Base-by-base conservation (phyloP, 345 rosid species). In the Arabis hirsuta region DNA sequence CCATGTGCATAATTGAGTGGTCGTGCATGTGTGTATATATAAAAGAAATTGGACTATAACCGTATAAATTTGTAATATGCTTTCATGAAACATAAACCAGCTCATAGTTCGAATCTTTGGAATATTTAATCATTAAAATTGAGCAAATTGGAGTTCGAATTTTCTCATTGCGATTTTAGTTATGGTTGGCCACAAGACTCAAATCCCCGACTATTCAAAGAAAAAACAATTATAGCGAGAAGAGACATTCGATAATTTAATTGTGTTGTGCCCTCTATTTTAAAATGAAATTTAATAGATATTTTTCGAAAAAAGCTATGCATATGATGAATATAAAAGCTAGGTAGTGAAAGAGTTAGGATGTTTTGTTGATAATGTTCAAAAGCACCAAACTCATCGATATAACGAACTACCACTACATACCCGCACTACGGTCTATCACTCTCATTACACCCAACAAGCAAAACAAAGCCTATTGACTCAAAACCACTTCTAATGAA, bases 341-440 rank as follows among this genome's bases (percentile, higher is more conserved):
- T 66, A 74, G 62, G 55, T 58, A 66, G 73, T 13, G 26, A 58
- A 55, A 66, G 62, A 59, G 58, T 75, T 68, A 55, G 51, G 69
- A 75, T 53, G 42, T 53, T 68, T 68, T 52, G 1, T 39, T 75
- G 74, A 68, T 69, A 68, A 36, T 45, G 58, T 68, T 65, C 69
- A 55, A 75, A 68, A 67, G 43, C 74, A 75, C 74, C 79, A 46
- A 73, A 73, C 65, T 65, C 58, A 65, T 45, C 41, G 41, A 52
- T 55, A 32, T 50, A 75, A 68, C 68, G 69, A 67, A 68, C 58
- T 47, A 44, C 55, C 62, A 59, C 72, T 53, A 74, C 46, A 22
- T 43, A 45, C 69, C 69, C 52, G 45, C 69, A 75, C 58, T 68
- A 68, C n/a, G 50, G 14, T 75, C 69, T 68, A 54, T 68, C 57